phyloP scores from a whole-genome alignment of 1,139 yeast species.

The Suhomyces bolitotheri region DNA sequence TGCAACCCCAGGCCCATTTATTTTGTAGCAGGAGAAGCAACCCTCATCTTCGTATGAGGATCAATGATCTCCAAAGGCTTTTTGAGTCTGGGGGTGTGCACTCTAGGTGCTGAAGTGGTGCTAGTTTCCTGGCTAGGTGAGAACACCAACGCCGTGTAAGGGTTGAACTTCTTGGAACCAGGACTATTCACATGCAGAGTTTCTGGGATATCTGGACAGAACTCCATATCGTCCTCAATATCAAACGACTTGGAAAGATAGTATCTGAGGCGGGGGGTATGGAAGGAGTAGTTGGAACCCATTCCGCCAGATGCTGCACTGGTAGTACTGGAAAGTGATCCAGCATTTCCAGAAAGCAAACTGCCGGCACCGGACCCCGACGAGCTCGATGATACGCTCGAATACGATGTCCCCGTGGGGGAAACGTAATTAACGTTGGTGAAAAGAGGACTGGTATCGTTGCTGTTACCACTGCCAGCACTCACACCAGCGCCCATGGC shows the following conservation, averaged over 20 bases:
- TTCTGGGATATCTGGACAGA: slow-evolving; percentile 57
- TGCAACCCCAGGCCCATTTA: slow-evolving; percentile 3
- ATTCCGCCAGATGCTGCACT: slow-evolving; percentile 11
- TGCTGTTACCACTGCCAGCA: slow-evolving; percentile 11
- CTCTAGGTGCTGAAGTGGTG: slow-evolving; percentile 23
- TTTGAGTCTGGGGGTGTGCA: slow-evolving; percentile 57
- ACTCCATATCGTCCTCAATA: slow-evolving; percentile 64
- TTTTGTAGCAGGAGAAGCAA: slow-evolving; percentile 52
- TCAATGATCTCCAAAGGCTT: slow-evolving; percentile 74
- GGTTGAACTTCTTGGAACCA: slow-evolving; percentile 47
- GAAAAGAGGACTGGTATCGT: slow-evolving; percentile 32
- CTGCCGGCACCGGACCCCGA: slow-evolving; percentile 8
- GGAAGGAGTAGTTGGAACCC: slow-evolving; percentile 31
- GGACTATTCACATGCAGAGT: slow-evolving; percentile 17
- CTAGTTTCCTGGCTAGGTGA: slow-evolving; percentile 36
- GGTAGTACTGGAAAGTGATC: slow-evolving; percentile 13
- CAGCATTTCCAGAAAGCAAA: slow-evolving; percentile 2
- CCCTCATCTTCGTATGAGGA: slow-evolving; percentile 72
- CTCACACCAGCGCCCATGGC: neutral
- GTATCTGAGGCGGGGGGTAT: slow-evolving; percentile 46
- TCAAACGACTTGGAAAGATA: slow-evolving; percentile 61
- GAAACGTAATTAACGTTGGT: slow-evolving; percentile 27
- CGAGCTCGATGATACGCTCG: slow-evolving; percentile 19
- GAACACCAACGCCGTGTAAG: slow-evolving; percentile 58
- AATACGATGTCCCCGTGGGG: slow-evolving; percentile 15